Evolutionary conservation across 2,329 filamentous ascomycete species (phyloP).

Genomic region (Diaporthe nobilis): DNA sequence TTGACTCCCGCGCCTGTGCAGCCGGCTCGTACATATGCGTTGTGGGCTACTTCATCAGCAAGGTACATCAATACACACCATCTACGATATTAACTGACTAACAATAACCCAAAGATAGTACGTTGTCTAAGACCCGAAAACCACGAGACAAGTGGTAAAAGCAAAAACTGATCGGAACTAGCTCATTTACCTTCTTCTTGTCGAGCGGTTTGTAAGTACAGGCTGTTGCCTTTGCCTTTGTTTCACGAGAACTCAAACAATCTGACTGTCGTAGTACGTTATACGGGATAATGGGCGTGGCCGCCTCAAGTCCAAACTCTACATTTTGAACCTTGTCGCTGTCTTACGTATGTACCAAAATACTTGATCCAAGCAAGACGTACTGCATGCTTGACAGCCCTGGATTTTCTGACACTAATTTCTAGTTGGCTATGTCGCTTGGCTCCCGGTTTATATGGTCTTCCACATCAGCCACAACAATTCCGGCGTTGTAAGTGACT

Average conservation of each 20-base stretch:
- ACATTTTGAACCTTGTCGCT: not conserved
- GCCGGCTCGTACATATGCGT: not conserved
- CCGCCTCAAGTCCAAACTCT: constrained; percentile 15
- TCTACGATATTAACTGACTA: not conserved
- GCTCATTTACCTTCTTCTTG: constrained; percentile 13
- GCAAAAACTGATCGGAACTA: not conserved
- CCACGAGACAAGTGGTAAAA: not conserved
- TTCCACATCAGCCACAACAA: constrained; percentile 7
- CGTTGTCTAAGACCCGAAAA: not conserved
- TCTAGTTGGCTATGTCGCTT: not conserved
- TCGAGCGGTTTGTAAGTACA: constrained; percentile 8
- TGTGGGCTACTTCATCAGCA: constrained; percentile 24
- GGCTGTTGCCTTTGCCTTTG: too few species aligned
- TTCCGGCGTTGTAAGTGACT: constrained; percentile 4
- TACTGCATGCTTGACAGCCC: not conserved
- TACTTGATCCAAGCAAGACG: not conserved
- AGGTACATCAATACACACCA: not conserved
- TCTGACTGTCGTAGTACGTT: not conserved
- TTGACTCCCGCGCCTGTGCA: not conserved
- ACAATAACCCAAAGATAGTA: not conserved
- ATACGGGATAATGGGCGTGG: not conserved
- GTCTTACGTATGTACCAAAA: not conserved
- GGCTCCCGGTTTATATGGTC: not conserved
- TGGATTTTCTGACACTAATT: not conserved
- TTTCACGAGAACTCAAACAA: not conserved